Base-by-base conservation (phyloP, 805 yeast species). In the Pichia gijzeniarum region DNA sequence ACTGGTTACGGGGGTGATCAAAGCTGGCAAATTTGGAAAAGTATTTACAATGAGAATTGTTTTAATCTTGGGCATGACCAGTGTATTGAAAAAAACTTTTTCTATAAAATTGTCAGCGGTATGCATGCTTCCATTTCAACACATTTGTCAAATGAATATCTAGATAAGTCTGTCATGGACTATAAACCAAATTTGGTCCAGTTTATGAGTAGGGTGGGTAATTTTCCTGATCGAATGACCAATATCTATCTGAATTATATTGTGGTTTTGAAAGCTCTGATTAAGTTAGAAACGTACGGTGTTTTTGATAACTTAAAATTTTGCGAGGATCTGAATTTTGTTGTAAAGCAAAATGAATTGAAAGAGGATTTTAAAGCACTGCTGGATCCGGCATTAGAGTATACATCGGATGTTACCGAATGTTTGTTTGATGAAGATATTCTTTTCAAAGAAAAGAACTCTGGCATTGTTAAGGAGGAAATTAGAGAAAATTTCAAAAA, bases 1-100 rank as follows among this genome's bases (percentile, higher is more conserved):
- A 95, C 99, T 0, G 99, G 99, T 0, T 93, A 93, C 59, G 85
- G 89, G 28, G 99, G 99, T 27, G 79, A 82, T 41, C 96, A 93
- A 58, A 87, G 96, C 19, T 79, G 82, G 53, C 88, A 84, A 60
- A 87, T 93, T 39, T 93, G 99, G 99, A 72, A 79, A 35, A 87
- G 95, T 53, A 89, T 93, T 25, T 93, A 93, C 64, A 81, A 79
- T 36, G 96, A 93, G 56, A 90, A 90, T 68, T 89, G 96, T 62
- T 90, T 90, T 67, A 56, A 53, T 40, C 35, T 55, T 27, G 66
- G 63, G 5, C 48, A 54, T 35, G 79, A 74, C 17, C 77, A 74
- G 51, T 90, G 96, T 61, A 67, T 82, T 37, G 98, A 95, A 57
- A 91, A 91, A 67, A 80, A 87, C 51, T 79, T 90, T 34, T 93